Evolutionary conservation across 2,329 filamentous ascomycete genomes (phyloP), one percentile per base, ranked within the genome.

Genomic region (Xylariales sp.): DNA sequence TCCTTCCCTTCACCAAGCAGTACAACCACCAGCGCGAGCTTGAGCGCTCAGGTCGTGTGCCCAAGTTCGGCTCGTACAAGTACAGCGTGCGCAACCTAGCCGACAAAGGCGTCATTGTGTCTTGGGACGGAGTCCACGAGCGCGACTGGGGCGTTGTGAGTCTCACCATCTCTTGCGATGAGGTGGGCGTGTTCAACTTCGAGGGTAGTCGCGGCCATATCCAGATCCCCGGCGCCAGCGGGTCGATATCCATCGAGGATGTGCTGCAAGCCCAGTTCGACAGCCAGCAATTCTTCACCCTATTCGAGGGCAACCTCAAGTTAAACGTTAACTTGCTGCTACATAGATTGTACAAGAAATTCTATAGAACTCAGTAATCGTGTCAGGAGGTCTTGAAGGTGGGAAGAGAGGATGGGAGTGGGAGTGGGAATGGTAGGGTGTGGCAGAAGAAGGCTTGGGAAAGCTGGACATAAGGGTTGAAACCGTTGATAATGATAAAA

Each of bases 11-110:
- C 61, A 96, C 91, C 17, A 95, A 95, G 57, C 93, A 98, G 63
- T 98, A 95, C 78, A 95, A 96, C 63, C 93, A 98, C 65, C 89
- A 97, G 67, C 84, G 89, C 48, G 93, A 98, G 66, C 81, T 98
- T 21, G 88, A 96, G 57, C 85, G 88, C 41, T 85, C 85, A 6
- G 93, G 93, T 19, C 88, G 91, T 34, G 88, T 95, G 37, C 94
- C 95, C 62, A 95, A 95, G 60, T 98, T 98, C 58, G 93, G 94
- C 46, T 94, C 87, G 25, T 98, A 85, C 80, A 97, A 97, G 69
- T 98, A 98, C 69, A 91, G 86, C 38, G 90, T 88, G 4, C 84
- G 89, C 36, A 83, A 85, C 34, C 78, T 98, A 6, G 83, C 83
- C 3, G 91, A 97, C 57, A 96, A 95, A 67, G 93, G 93, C 38